Evolutionary conservation across 2,329 filamentous ascomycete genomes (phyloP), one percentile per base, ranked within the genome.

Genomic region (Penicillium concentricum): DNA sequence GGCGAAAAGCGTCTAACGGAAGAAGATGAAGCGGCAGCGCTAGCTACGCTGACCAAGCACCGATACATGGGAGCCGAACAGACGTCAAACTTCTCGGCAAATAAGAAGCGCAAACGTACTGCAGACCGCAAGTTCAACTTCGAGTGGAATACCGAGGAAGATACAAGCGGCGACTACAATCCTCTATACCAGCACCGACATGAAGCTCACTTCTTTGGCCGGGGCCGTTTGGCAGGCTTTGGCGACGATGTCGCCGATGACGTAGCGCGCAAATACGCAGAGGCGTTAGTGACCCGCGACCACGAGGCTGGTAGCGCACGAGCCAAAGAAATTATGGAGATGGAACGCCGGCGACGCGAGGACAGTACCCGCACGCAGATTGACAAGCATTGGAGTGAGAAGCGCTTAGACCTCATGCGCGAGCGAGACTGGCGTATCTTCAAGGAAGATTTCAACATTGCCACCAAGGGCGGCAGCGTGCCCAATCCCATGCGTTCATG

Each of bases 401-500:
- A 99, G 85, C 84, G 83, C 60, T 79, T 97, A 61, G 86, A 90
- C 15, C 90, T 96, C 68, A 99, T 99, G 94, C 90, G 91, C 61
- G 92, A 97, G 77, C 84, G 94, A 72, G 94, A 99, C 76, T 99
- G 94, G 94, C 90, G 94, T 71, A 97, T 99, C 67, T 97, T 99
- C 86, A 99, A 97, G 77, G 94, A 97, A 74, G 92, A 99, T 75
- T 97, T 96, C 78, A 95, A 94, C 67, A 99, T 99, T 72, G 83
- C 88, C 39, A 97, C 92, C 9, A 97, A 96, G 74, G 94, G 94
- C 56, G 93, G 93, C 42, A 83, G 84, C 26, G 91, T 97, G 54
- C 94, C 94, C 0, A 93, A 97, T 68, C 94, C 94, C 0, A 97
- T 99, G 92, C 91, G 94, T 48, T 91, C 82, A 65, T 99, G 94